phyloP scores from a whole-genome alignment of 257 asterid genomes.

The Verbena officinalis region DNA sequence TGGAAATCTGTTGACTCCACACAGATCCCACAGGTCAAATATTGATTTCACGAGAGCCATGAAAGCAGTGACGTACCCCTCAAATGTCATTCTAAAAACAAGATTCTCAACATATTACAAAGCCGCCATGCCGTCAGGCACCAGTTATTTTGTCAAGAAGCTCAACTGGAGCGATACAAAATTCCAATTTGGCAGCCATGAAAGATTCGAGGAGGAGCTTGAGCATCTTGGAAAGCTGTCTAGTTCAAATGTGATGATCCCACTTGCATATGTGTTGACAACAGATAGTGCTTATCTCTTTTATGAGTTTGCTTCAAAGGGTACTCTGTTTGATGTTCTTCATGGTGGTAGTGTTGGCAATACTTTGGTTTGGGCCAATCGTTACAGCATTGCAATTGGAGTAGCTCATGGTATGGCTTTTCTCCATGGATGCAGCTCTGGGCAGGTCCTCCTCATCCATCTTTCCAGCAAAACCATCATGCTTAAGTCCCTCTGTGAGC shows the following conservation, averaged over 20 bases:
- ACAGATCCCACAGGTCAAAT: conserved; percentile 69
- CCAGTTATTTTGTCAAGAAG: conserved; percentile 72
- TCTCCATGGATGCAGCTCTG: conserved; percentile 65
- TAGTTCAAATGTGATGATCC: conserved; percentile 82
- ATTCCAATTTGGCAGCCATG: conserved; percentile 71
- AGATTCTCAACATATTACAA: conserved; percentile 85
- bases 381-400: conserved; percentile 84
- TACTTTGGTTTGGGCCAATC: conserved; percentile 71
- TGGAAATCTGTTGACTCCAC: conserved; percentile 59
- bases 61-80: conserved; percentile 52
- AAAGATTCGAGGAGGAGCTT: conserved; percentile 69
- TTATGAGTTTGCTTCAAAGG: conserved; percentile 61
- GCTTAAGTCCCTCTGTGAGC: conserved; percentile 73
- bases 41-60: conserved; percentile 68
- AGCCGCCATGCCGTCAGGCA: conserved; percentile 74
- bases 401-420: conserved; percentile 84
- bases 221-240: conserved; percentile 65
- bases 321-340: conserved; percentile 66
- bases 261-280: conserved; percentile 78
- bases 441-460: conserved; percentile 72
- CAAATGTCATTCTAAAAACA: conserved; percentile 56
- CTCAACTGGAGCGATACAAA: conserved; percentile 85
- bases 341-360: conserved; percentile 43
- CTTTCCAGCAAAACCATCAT: conserved; percentile 73
- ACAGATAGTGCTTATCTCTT: conserved; percentile 69